Evolutionary conservation across 2,329 filamentous ascomycete genomes (phyloP).

Genomic region (Fusarium keratoplasticum): DNA sequence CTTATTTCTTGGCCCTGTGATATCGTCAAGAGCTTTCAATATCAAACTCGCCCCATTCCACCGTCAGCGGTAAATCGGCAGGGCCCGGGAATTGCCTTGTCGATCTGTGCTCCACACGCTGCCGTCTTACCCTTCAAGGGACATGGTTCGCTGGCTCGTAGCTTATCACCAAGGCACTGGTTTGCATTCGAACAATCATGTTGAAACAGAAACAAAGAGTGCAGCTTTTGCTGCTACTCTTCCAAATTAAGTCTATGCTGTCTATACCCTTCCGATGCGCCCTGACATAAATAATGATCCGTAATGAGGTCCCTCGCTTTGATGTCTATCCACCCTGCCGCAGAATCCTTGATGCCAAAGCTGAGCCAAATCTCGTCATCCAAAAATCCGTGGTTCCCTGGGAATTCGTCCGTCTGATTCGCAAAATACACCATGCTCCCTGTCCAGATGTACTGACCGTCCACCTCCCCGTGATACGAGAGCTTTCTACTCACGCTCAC

Average conservation of each 20-base stretch:
- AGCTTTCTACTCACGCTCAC: conserved; percentile 39
- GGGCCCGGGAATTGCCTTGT: background rate
- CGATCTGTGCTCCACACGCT: background rate
- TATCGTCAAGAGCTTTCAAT: background rate
- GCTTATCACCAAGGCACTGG: background rate
- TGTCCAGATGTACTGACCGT: conserved; percentile 33
- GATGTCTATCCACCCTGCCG: conserved; percentile 38
- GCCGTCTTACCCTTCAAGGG: background rate
- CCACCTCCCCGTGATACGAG: conserved; percentile 36
- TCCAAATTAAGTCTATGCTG: conserved; percentile 24
- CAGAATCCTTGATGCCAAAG: conserved; percentile 36
- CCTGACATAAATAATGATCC: conserved; percentile 37
- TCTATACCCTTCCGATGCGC: conserved; percentile 23
- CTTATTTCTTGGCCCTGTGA: background rate
- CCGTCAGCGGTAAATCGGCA: background rate
- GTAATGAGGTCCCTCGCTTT: conserved; percentile 29
- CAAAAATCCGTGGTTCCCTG: conserved; percentile 32
- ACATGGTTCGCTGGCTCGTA: background rate
- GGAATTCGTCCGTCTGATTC: conserved; percentile 18
- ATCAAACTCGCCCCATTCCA: background rate
- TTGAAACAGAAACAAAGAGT: background rate
- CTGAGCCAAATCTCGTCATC: conserved; percentile 40
- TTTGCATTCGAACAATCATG: background rate
- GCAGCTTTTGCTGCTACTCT: background rate
- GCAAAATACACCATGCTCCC: conserved; percentile 34